Evolutionary conservation across 163 green algal genomes (phyloP).

Genomic region (Chloromonas sp.): DNA sequence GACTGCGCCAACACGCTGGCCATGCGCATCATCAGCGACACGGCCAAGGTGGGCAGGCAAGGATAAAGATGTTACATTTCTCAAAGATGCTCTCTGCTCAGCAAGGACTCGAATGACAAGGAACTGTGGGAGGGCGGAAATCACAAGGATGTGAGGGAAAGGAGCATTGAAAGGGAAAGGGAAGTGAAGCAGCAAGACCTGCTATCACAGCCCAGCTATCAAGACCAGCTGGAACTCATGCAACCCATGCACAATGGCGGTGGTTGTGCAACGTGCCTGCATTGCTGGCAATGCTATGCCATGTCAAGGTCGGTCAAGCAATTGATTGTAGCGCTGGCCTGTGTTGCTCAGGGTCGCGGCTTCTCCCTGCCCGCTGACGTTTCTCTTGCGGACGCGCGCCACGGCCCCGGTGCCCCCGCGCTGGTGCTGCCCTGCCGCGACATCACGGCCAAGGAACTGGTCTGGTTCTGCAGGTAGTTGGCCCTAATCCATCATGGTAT

Average conservation of each 20-base stretch:
- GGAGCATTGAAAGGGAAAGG: not conserved
- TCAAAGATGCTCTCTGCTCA: no score
- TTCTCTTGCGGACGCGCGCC: conserved; percentile 32
- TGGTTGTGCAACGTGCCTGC: no score
- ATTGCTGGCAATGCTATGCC: no score
- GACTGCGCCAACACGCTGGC: conserved; percentile 47
- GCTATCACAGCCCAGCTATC: no score
- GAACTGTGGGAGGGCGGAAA: no score
- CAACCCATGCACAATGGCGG: no score
- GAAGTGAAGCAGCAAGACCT: not conserved
- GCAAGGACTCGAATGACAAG: no score
- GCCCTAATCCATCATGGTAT: not conserved
- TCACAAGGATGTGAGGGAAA: not conserved
- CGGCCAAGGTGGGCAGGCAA: conserved; percentile 42
- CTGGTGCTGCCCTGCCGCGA: conserved; percentile 54
- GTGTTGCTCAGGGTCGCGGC: conserved; percentile 25
- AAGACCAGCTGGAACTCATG: no score
- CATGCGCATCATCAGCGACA: conserved; percentile 40
- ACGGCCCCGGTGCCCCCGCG: conserved; percentile 4
- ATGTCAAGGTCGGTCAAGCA: no score
- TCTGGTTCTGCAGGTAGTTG: conserved; percentile 26
- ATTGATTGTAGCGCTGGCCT: no score
- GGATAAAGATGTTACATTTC: not conserved
- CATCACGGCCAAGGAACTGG: conserved; percentile 44
- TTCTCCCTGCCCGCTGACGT: conserved; percentile 38